Conservation (phyloP, 2,329 filamentous ascomycete genomes). For the Colletotrichum karsti region DNA sequence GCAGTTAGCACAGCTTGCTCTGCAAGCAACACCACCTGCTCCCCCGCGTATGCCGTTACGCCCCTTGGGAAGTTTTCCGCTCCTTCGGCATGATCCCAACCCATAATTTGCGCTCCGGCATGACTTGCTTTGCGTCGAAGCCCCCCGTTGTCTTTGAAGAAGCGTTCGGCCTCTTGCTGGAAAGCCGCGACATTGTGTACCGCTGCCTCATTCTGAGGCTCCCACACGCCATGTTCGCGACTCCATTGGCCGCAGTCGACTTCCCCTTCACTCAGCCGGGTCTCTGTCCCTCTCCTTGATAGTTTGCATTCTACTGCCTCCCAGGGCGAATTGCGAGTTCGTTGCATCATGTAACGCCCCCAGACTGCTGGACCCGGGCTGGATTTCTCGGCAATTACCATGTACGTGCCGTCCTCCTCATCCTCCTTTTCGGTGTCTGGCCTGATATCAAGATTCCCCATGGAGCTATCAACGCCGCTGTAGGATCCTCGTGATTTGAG, state of each 20-base stretch:
- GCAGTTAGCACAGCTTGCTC: neutral
- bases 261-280: neutral
- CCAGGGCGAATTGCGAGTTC: neutral
- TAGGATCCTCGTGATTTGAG: too few species aligned
- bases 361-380: neutral
- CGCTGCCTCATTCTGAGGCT: neutral
- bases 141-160: neutral
- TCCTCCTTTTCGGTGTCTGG: neutral
- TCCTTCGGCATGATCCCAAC: accelerated
- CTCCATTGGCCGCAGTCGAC: neutral
- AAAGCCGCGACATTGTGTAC: neutral
- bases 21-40: neutral
- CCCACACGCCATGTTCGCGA: neutral
- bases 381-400: neutral
- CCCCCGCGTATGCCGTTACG: neutral
- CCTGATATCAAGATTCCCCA: neutral
- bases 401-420: neutral
- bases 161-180: neutral
- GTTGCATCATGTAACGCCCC: neutral
- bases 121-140: neutral
- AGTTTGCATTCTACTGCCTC: neutral
- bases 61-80: neutral
- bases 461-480: neutral
- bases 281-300: neutral
- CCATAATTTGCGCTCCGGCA: neutral